Evolutionary conservation across 2,329 filamentous ascomycete genomes (phyloP), one percentile per base, ranked within the genome.

Genomic region (Cercospora janseana): DNA sequence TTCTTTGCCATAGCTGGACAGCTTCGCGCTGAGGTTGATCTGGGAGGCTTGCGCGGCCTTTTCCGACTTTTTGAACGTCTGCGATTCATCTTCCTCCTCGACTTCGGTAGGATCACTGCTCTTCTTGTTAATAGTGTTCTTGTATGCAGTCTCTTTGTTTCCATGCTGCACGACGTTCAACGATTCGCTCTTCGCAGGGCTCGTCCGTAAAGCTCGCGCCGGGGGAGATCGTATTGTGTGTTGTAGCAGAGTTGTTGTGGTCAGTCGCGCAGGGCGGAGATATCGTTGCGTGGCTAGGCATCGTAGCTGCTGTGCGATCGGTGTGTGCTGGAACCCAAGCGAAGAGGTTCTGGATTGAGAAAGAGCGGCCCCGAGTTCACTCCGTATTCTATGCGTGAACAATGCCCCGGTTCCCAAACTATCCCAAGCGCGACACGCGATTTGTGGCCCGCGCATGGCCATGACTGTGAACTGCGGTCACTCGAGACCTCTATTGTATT

Each of bases 41-140:
- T 97, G 86, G 2, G 91, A 87, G 8, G 91, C 93, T 63, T 89
- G 84, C 9, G 85, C 81, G 26, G 91, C 93, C 69, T 86, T 92
- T 67, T 95, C 92, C 51, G 88, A 91, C 61, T 81, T 77, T 57
- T 78, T 79, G 66, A 90, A 88, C 16, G 77, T 81, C 51, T 75
- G 70, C 23, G 85, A 79, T 46, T 81, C 75, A 37, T 81, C 80
- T 21, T 72, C 69, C 28, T 72, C 70, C 7, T 64, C 63, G 12
- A 68, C 65, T 23, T 75, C 72, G n/a, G 53, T 55, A 6, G 62
- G 58, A 41, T 64, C 60, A 16, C 46, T 51, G 15, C 20, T 41
- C 9, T 41, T 42, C 21, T 50, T 51, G 28, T 57, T 60, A 34
- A 57, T 41, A 10, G 55, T 46, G 15, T 56, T 52, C 26, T 50